Evolutionary conservation across 192 early-diverging fungal species (phyloP).

Genomic region (Rhizoclosmatium globosum): DNA sequence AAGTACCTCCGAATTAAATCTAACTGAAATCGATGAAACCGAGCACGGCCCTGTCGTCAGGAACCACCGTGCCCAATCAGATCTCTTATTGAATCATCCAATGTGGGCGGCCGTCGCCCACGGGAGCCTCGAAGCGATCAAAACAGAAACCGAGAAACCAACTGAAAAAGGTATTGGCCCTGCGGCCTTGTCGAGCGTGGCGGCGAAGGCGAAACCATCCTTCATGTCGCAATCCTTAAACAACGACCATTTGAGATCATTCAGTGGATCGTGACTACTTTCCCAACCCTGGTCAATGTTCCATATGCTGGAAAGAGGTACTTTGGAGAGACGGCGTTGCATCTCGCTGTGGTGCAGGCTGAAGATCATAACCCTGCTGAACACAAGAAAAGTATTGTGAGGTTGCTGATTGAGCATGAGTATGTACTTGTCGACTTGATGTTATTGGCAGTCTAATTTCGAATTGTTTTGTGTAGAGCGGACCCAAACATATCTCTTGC

Average conservation of each 20-base stretch:
- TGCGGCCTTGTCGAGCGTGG: neutral
- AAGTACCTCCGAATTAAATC: too few species aligned
- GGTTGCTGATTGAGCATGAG: neutral
- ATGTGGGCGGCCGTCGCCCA: too few species aligned
- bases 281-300: constrained; percentile 22
- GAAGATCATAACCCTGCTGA: neutral
- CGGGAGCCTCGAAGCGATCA: too few species aligned
- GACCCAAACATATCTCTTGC: neutral
- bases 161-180: too few species aligned
- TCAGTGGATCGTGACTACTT: constrained; percentile 24
- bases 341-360: neutral
- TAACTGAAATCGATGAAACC: too few species aligned
- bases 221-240: constrained; percentile 24
- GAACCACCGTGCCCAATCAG: too few species aligned
- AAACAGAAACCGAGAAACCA: too few species aligned
- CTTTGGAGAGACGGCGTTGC: neutral
- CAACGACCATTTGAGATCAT: constrained; percentile 6
- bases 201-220: constrained; percentile 35
- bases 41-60: too few species aligned
- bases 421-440: neutral
- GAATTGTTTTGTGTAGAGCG: neutral
- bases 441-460: too few species aligned
- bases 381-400: neutral
- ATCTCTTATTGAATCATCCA: too few species aligned
- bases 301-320: constrained; percentile 7